Conservation (phyloP, 202 grass and related monocot species). For the Setaria italica region DNA sequence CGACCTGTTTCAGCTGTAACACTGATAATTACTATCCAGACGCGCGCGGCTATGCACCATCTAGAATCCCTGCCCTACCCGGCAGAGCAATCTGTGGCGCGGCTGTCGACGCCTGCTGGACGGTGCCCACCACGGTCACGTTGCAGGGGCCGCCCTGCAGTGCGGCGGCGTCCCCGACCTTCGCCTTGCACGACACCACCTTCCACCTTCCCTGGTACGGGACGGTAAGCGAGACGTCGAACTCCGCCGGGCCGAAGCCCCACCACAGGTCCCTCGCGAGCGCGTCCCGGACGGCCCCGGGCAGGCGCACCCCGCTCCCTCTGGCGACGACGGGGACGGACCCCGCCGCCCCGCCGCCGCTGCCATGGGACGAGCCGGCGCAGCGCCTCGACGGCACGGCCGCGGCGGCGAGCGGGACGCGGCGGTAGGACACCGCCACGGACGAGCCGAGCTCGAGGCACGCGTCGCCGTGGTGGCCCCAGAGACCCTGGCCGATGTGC, state of each 20-base stretch:
- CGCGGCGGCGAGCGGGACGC: not conserved
- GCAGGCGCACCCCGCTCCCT: constrained; percentile 8
- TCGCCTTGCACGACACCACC: not conserved
- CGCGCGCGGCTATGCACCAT: too few species aligned
- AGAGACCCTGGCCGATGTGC: not conserved
- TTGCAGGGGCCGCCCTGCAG: not conserved
- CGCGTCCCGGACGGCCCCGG: not conserved
- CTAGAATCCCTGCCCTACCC: not conserved
- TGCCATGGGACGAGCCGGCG: too few species aligned
- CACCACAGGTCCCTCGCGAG: not conserved
- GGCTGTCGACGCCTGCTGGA: not conserved
- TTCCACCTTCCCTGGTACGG: not conserved
- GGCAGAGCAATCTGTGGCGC: not conserved
- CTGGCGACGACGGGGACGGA: not conserved
- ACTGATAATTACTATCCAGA: too few species aligned
- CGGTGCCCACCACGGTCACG: not conserved
- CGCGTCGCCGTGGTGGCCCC: not conserved
- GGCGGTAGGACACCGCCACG: not conserved
- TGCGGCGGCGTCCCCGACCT: not conserved
- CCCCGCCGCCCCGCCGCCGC: too few species aligned
- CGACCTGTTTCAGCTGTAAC: not conserved
- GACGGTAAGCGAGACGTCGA: constrained; percentile 8
- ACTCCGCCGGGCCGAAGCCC: not conserved
- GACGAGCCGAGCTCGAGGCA: not conserved
- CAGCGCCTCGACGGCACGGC: not conserved